These are phyloP conservation scores for Eucalyptus brandiana DNA, from an alignment of 345 rosid species.

Conservation along the genomic window DNA sequence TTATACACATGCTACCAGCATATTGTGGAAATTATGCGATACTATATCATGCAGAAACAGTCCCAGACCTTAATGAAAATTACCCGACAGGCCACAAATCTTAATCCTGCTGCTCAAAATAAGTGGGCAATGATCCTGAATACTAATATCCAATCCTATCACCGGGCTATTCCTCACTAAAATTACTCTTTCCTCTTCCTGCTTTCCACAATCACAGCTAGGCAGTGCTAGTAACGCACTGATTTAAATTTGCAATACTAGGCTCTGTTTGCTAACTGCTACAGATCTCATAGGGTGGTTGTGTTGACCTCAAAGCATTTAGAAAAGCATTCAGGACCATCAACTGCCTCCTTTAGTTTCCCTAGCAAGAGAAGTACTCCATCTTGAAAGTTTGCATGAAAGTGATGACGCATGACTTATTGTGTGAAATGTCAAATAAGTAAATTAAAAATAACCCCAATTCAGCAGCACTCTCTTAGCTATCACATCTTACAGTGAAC, in stretches of 20 bases:
- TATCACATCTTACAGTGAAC: neutral
- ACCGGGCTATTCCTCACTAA: neutral
- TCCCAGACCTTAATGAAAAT: neutral
- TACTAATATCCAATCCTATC: neutral
- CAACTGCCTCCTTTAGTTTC: neutral
- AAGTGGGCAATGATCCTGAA: neutral
- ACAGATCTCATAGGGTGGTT: neutral
- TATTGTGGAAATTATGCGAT: neutral
- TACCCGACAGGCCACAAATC: neutral
- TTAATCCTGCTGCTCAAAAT: neutral
- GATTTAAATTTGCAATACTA: neutral
- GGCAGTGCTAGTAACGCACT: neutral
- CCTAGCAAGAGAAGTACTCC: neutral
- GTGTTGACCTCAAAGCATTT: neutral
- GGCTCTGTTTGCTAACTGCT: neutral
- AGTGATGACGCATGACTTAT: neutral
- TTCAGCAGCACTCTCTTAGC: neutral
- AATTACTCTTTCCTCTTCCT: neutral
- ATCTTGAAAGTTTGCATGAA: neutral
- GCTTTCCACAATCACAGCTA: neutral
- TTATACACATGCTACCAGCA: neutral
- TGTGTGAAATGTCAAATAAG: neutral
- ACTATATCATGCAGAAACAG: neutral
- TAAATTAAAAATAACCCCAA: neutral
- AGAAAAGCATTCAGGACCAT: neutral